These are phyloP conservation scores for Ceraceosorus bombacis DNA, from an alignment of 1,284 basidiomycete species.

Conservation along the genomic window DNA sequence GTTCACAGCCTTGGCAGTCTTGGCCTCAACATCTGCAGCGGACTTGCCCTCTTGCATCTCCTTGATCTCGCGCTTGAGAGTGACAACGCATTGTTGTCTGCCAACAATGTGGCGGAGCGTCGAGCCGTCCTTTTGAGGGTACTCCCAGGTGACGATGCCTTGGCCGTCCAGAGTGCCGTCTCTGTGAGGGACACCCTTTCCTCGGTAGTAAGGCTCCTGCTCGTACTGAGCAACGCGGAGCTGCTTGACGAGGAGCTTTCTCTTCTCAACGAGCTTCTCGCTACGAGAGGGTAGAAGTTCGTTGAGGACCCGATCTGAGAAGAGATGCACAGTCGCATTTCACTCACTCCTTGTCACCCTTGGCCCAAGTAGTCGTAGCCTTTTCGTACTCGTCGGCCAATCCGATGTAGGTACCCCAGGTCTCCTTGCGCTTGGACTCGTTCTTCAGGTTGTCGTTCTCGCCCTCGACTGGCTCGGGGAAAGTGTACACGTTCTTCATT, in stretches of 20 bases:
- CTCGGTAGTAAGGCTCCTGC: conserved; percentile 46
- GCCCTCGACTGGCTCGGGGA: conserved; percentile 29
- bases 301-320: too few relatives aligned
- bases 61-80: conserved; percentile 34
- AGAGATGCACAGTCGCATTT: too few relatives aligned
- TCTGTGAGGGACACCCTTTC: conserved; percentile 45
- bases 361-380: conserved; percentile 44
- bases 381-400: conserved; percentile 42
- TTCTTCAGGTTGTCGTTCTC: conserved; percentile 47
- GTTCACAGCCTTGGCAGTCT: conserved; percentile 12
- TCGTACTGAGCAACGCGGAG: conserved; percentile 47
- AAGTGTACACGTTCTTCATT: conserved; percentile 25
- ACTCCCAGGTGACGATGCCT: conserved; percentile 39
- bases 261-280: conserved; percentile 20
- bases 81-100: conserved; percentile 22
- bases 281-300: conserved; percentile 5
- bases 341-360: conserved; percentile 10
- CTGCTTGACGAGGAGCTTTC: conserved; percentile 42
- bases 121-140: conserved; percentile 42
- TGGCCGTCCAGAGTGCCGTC: conserved; percentile 45
- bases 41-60: conserved; percentile 29
- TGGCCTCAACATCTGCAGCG: conserved; percentile 14
- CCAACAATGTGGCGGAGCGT: conserved; percentile 30
- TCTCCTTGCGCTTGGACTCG: conserved; percentile 35
- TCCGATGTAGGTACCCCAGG: conserved; percentile 32